A percentile compares a stretch with the other conserved stretches of the same genome.
phyloP scores from a whole-genome alignment of 2,329 filamentous ascomycete genomes.

The Myrmaecium sp. region DNA sequence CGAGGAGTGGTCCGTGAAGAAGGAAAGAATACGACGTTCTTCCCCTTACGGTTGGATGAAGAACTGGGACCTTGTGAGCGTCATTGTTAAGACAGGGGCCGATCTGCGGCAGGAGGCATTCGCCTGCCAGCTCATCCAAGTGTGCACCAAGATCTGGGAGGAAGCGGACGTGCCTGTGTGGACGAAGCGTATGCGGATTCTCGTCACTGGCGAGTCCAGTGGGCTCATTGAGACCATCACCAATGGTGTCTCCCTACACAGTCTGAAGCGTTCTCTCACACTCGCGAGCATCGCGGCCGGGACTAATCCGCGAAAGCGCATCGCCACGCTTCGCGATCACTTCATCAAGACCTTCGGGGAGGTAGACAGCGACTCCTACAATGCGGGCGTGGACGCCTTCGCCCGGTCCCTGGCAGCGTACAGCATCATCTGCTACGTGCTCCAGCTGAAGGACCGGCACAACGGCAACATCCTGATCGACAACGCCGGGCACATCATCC shows the following conservation, averaged over 20 bases:
- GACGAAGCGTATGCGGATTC: conserved; percentile 75
- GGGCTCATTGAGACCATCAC: conserved; percentile 79
- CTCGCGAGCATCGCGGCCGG: conserved; percentile 57
- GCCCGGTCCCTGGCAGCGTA: conserved; percentile 70
- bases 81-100: conserved; percentile 75
- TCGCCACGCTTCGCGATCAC: conserved; percentile 67
- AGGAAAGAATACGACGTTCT: conserved; percentile 65
- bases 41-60: conserved; percentile 81
- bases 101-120: conserved; percentile 75
- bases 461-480: conserved; percentile 79
- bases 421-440: conserved; percentile 67
- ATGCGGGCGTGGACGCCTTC: conserved; percentile 59
- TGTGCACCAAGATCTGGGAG: conserved; percentile 68
- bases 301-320: conserved; percentile 54
- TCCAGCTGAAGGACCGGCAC: conserved; percentile 73
- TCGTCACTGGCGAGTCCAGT: conserved; percentile 71
- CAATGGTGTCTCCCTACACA: conserved; percentile 75
- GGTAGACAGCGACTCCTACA: conserved; percentile 50
- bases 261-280: conserved; percentile 65
- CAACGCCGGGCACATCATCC: conserved; percentile 70
- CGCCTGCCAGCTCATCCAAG: conserved; percentile 67
- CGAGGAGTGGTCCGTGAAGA: conserved; percentile 72
- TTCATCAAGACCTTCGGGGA: conserved; percentile 64
- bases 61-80: conserved; percentile 75
- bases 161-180: conserved; percentile 63